Evolutionary conservation across 768 basidiomycete genomes (phyloP).

Genomic region (Cytidiella melzeri): DNA sequence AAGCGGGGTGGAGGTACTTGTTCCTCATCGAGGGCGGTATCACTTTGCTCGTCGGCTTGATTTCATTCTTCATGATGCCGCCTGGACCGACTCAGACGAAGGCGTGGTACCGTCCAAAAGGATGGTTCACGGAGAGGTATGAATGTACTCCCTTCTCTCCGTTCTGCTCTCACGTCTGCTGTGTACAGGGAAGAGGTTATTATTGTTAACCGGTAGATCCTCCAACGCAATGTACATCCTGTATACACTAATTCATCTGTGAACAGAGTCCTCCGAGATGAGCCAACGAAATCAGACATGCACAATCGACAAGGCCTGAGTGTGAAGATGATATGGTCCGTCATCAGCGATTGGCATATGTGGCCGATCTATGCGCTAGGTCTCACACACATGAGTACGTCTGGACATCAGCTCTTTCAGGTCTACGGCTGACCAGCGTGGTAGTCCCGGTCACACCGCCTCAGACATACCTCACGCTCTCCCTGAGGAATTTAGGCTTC

Average conservation of each 20-base stretch:
- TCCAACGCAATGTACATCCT: neutral
- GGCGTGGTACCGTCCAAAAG: constrained; percentile 50
- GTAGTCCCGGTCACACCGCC: constrained; percentile 54
- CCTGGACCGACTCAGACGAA: constrained; percentile 61
- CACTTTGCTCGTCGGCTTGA: constrained; percentile 44
- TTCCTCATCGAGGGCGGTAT: constrained; percentile 50
- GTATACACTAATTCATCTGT: neutral
- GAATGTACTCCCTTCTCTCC: too few relatives aligned
- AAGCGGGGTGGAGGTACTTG: constrained; percentile 53
- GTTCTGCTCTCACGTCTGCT: too few relatives aligned
- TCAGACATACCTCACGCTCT: constrained; percentile 57
- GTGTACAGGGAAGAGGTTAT: constrained; percentile 57
- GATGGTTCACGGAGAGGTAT: constrained; percentile 60
- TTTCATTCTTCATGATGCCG: constrained; percentile 54
- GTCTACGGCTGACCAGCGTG: neutral
- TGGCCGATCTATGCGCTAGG: constrained; percentile 64
- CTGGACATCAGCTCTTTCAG: neutral
- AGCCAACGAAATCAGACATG: constrained; percentile 63
- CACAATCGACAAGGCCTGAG: constrained; percentile 64
- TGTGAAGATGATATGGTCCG: constrained; percentile 40
- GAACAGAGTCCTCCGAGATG: constrained; percentile 48
- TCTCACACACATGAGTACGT: constrained; percentile 45
- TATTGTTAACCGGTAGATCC: constrained; percentile 46
- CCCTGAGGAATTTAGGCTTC: constrained; percentile 57
- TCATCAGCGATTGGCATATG: constrained; percentile 52